A percentile compares a stretch with the other conserved stretches of the same genome.
These are phyloP conservation scores for Cladophialophora chaetospira DNA, from an alignment of 2,329 filamentous ascomycete species.

Conservation along the genomic window DNA sequence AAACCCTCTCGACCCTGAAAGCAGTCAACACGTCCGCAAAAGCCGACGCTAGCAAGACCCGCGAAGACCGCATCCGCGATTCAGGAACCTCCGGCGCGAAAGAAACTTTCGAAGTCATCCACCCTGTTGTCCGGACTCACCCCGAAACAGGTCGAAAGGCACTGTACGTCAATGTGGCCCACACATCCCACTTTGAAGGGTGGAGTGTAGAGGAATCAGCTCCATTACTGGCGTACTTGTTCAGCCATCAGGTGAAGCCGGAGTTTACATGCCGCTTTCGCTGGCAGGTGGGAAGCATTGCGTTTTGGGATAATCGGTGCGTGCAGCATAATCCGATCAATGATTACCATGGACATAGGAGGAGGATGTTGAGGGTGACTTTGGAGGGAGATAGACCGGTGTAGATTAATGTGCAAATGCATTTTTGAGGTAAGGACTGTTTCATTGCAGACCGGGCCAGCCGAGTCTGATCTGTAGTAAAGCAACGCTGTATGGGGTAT, in stretches of 20 bases:
- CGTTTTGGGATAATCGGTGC: slow-evolving; percentile 55
- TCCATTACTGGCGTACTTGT: slow-evolving; percentile 33
- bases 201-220: slow-evolving; percentile 35
- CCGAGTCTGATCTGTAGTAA: not conserved
- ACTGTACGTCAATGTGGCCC: slow-evolving; percentile 40
- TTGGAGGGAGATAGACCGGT: slow-evolving; percentile 27
- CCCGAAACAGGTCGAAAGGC: slow-evolving; percentile 40
- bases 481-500: not conserved
- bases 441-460: slow-evolving; percentile 8
- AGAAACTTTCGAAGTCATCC: slow-evolving; percentile 33
- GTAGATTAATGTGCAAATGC: slow-evolving; percentile 2
- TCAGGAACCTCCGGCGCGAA: slow-evolving; percentile 18
- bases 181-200: slow-evolving; percentile 37
- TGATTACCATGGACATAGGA: slow-evolving; percentile 30
- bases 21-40: slow-evolving; percentile 33
- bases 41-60: slow-evolving; percentile 35
- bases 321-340: slow-evolving; percentile 31
- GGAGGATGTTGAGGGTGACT: slow-evolving; percentile 30
- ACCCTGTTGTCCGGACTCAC: slow-evolving; percentile 40
- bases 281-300: slow-evolving; percentile 53
- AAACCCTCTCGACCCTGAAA: slow-evolving; percentile 33
- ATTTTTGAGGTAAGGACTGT: not conserved
- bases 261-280: slow-evolving; percentile 46
- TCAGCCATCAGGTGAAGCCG: slow-evolving; percentile 30
- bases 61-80: slow-evolving; percentile 33